phyloP scores from a whole-genome alignment of 352 stramenopile species.

The Pythium rhizo-oryzae region DNA sequence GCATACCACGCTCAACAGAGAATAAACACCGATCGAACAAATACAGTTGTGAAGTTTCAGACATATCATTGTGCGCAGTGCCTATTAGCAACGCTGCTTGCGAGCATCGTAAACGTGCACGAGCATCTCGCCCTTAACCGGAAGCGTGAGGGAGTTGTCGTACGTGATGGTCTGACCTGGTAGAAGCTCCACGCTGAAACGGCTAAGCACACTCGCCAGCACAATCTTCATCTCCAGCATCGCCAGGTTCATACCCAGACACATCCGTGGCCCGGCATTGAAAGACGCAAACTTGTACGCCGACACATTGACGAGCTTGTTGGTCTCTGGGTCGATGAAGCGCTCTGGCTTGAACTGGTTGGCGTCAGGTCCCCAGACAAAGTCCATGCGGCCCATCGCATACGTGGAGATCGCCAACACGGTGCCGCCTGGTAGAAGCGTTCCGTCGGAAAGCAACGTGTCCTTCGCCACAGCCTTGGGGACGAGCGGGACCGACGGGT shows the following conservation, averaged over 20 bases:
- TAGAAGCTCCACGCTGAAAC: conserved; percentile 53
- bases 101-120: too few species aligned
- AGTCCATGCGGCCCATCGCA: conserved; percentile 27
- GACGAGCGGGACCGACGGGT: conserved; percentile 44
- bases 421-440: conserved; percentile 30
- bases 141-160: conserved; percentile 47
- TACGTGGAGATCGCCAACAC: conserved; percentile 32
- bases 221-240: conserved; percentile 84
- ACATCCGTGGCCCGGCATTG: conserved; percentile 48
- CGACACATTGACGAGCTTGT: conserved; percentile 26
- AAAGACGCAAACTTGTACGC: conserved; percentile 54
- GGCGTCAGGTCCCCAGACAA: conserved; percentile 40
- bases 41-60: too few species aligned
- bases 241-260: conserved; percentile 61
- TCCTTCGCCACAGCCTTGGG: conserved; percentile 31
- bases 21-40: too few species aligned
- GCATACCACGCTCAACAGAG: too few species aligned
- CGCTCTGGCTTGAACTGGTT: conserved; percentile 36
- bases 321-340: conserved; percentile 26
- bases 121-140: conserved; percentile 42
- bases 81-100: too few species aligned
- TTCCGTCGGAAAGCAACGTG: conserved; percentile 41
- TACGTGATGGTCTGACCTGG: conserved; percentile 43
- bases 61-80: too few species aligned
- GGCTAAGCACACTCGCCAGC: conserved; percentile 50